Conservation (phyloP, 495 filamentous ascomycete genomes). For the Pseudotulostoma volvatum region DNA sequence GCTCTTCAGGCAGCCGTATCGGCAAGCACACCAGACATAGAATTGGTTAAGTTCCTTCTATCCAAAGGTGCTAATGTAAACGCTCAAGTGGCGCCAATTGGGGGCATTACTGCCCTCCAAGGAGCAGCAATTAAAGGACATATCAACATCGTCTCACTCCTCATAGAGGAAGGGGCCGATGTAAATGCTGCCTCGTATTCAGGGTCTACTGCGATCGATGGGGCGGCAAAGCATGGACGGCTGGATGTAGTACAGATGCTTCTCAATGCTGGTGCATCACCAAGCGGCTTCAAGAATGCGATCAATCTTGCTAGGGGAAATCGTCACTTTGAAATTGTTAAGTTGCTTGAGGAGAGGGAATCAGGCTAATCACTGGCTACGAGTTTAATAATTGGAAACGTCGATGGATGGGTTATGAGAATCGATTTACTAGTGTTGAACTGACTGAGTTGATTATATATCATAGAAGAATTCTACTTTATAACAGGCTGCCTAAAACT, state of each 20-base stretch:
- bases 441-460: too few relatives aligned
- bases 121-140: conserved; percentile 6
- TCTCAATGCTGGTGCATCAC: conserved; percentile 10
- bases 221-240: conserved; percentile 22
- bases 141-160: conserved; percentile 1
- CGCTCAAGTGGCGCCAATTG: not conserved
- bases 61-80: conserved; percentile 7
- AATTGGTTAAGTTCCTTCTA: conserved; percentile 4
- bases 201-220: conserved; percentile 24
- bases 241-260: conserved; percentile 28
- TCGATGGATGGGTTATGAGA: too few relatives aligned
- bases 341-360: not conserved
- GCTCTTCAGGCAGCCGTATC: conserved; percentile 6
- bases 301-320: not conserved
- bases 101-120: conserved; percentile 5
- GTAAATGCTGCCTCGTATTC: conserved; percentile 11
- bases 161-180: conserved; percentile 10
- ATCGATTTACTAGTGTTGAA: too few relatives aligned
- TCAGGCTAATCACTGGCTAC: too few relatives aligned
- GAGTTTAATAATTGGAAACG: too few relatives aligned
- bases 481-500: too few relatives aligned
- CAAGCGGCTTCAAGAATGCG: not conserved
- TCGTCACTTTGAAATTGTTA: not conserved
- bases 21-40: conserved; percentile 5
- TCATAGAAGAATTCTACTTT: not conserved